These are phyloP conservation scores for Tricholoma hemisulphureum DNA, from an alignment of 768 basidiomycete genomes.

Conservation along the genomic window DNA sequence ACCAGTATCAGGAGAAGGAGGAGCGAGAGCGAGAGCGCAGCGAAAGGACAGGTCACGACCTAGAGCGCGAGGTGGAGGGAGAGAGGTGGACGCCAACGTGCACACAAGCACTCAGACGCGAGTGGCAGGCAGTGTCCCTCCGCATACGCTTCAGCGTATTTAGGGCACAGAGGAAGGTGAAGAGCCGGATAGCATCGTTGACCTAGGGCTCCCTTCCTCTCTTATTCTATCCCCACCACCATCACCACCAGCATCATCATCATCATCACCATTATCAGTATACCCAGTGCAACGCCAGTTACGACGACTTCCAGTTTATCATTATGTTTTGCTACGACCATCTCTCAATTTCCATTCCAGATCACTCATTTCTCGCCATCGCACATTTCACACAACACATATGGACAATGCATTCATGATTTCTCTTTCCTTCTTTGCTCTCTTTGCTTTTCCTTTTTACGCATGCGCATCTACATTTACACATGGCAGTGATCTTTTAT, in stretches of 20 bases:
- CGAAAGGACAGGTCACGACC: conserved; percentile 20
- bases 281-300: too few relatives aligned
- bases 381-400: too few relatives aligned
- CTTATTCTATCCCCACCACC: background rate
- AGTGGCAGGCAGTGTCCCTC: conserved; percentile 62
- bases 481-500: too few relatives aligned
- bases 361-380: too few relatives aligned
- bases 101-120: conserved; percentile 47
- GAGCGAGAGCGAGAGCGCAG: conserved; percentile 4
- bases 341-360: too few relatives aligned
- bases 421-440: too few relatives aligned
- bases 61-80: conserved; percentile 15
- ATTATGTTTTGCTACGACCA: too few relatives aligned
- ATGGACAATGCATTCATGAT: too few relatives aligned
- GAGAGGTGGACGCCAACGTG: conserved; percentile 54
- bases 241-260: too few relatives aligned
- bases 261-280: too few relatives aligned
- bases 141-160: conserved; percentile 59
- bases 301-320: too few relatives aligned
- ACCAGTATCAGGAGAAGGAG: conserved; percentile 6
- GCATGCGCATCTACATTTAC: background rate
- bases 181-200: conserved; percentile 15
- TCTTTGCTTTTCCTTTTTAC: background rate
- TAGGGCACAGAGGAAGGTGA: conserved; percentile 39
- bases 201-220: background rate